Conservation (phyloP, 2,329 filamentous ascomycete genomes). For the Orbilia oligospora region DNA sequence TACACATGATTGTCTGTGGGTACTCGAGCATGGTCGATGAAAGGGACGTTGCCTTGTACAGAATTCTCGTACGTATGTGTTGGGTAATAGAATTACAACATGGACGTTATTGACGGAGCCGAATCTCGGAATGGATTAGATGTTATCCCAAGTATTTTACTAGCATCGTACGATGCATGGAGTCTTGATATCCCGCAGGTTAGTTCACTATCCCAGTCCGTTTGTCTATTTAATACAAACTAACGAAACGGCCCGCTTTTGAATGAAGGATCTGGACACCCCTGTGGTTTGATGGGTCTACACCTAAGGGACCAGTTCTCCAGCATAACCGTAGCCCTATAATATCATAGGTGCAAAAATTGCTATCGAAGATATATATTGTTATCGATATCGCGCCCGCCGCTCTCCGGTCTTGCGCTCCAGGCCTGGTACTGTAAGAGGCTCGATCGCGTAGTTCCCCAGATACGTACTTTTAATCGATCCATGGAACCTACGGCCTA, state of each 20-base stretch:
- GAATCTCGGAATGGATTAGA: not conserved
- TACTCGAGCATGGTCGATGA: not conserved
- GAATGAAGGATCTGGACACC: constrained; percentile 13
- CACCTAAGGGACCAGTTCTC: not conserved
- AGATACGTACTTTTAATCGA: constrained; percentile 3
- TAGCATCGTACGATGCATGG: constrained; percentile 5
- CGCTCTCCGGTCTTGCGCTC: not conserved
- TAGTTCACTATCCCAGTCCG: not conserved
- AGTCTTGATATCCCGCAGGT: constrained; percentile 1
- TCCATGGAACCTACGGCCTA: constrained; percentile 20
- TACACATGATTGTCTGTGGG: constrained; percentile 4
- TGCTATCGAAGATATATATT: no score
- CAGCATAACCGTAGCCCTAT: not conserved
- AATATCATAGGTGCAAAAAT: not conserved
- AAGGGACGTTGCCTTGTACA: constrained; percentile 1
- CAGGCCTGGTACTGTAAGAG: constrained; percentile 5
- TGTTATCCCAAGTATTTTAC: not conserved
- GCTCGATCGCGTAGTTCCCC: not conserved
- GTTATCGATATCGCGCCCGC: not conserved
- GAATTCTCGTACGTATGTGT: constrained; percentile 33
- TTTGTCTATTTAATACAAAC: constrained; percentile 1
- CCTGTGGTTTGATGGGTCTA: not conserved
- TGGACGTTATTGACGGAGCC: not conserved
- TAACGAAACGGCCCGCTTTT: constrained; percentile 24
- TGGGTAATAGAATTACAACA: constrained; percentile 40